Conservation (phyloP, 306 rosid genomes). For the Astragalus membranaceus region DNA sequence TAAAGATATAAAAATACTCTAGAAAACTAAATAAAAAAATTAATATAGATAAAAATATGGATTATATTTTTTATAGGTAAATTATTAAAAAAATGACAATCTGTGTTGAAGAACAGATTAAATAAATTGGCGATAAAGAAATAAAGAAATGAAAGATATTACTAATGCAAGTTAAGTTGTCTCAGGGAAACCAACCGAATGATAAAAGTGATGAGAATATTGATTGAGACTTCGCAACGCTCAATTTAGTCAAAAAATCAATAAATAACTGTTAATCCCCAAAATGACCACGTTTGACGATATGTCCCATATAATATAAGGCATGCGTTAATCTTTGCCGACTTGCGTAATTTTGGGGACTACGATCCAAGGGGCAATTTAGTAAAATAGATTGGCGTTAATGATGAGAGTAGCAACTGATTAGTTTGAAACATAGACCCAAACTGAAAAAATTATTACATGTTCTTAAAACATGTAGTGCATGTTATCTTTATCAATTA, state of each 20-base stretch:
- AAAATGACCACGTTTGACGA: background rate
- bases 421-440: constrained; percentile 7
- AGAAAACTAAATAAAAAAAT: background rate
- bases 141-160: background rate
- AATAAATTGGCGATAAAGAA: too few relatives aligned
- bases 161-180: background rate
- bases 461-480: background rate
- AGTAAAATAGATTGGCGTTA: background rate
- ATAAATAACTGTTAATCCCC: background rate
- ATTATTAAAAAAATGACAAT: too few relatives aligned
- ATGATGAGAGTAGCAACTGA: constrained; percentile 23
- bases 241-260: too few relatives aligned
- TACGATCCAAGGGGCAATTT: background rate
- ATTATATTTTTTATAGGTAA: too few relatives aligned
- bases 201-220: too few relatives aligned
- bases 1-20: background rate
- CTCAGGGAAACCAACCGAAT: too few relatives aligned
- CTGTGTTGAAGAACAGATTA: too few relatives aligned
- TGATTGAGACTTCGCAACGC: too few relatives aligned
- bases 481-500: too few relatives aligned
- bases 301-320: background rate
- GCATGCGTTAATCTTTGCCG: too few relatives aligned
- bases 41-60: too few relatives aligned
- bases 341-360: background rate
- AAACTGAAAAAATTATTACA: background rate